Base-by-base conservation (phyloP, 2,329 filamentous ascomycete genomes). In the Curvularia verruculosa region DNA sequence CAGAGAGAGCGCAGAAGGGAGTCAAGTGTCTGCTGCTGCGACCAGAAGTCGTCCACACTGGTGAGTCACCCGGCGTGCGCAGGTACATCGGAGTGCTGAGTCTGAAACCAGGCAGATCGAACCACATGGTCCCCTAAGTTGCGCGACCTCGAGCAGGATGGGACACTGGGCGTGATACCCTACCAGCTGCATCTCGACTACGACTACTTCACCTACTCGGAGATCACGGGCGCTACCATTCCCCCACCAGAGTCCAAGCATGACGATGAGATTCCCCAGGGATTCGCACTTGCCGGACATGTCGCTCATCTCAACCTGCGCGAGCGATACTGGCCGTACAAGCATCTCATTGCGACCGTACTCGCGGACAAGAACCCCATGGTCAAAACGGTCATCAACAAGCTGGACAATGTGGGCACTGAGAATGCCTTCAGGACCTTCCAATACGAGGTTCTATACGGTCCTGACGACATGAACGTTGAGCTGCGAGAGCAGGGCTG, bases 231-330 rank as follows among this genome's bases (percentile, higher is more conserved):
- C 47, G 86, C 91, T 3, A 86, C 97, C 53, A 82, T 99, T 1
- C 93, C 70, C 24, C 70, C 69, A 28, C 64, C 93, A 0, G 87
- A 92, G 63, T 88, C 90, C 56, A 87, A 91, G 46, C 82, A 90
- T 23, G 87, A 92, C 64, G 87, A 89, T 39, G 92, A 96, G 62
- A 87, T 95, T 29, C 94, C 93, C 2, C 85, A 87, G 29, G 92
- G 92, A 47, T 98, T 96, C 80, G 92, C 92, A 54, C 87, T 89
- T 34, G 92, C 94, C 34, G 94, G 95, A 19, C 94, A 98, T 68
- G 88, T 98, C 88, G 94, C 92, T 39, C 95, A 99, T 72, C 81
- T 99, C 56, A 99, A 99, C 76, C 87, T 99, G 29, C 87, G 91
- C 49, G 87, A 90, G 19, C 85, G 88, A 63, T 97, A 92, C 71